phyloP scores from a whole-genome alignment of 495 filamentous ascomycete genomes.

The Neurospora sp. region DNA sequence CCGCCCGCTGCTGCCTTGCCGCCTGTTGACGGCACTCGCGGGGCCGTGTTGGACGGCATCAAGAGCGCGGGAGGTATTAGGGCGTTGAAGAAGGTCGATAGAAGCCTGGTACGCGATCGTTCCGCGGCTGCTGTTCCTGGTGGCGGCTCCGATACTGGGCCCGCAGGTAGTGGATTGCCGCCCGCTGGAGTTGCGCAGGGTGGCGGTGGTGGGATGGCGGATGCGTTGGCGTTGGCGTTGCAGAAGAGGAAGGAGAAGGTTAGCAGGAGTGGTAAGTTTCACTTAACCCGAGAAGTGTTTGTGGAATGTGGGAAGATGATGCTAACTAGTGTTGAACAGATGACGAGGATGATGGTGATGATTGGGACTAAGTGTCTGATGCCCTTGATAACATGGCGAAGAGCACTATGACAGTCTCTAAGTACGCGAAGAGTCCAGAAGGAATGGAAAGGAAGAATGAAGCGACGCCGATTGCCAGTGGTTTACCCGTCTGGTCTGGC shows the following conservation, averaged over 20 bases:
- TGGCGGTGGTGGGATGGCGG: slow-evolving; percentile 57
- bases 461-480: not conserved
- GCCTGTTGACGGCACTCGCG: slow-evolving; percentile 37
- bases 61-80: slow-evolving; percentile 63
- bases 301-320: slow-evolving; percentile 12
- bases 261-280: slow-evolving; percentile 73
- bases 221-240: slow-evolving; percentile 68
- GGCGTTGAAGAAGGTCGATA: slow-evolving; percentile 71
- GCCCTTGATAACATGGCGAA: not conserved
- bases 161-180: slow-evolving; percentile 46
- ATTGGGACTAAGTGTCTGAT: slow-evolving; percentile 37
- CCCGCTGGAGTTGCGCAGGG: slow-evolving; percentile 37
- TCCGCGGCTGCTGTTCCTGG: slow-evolving; percentile 58
- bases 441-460: not conserved
- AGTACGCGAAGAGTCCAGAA: not conserved
- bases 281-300: not conserved
- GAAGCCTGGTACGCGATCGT: slow-evolving; percentile 66
- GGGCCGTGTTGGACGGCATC: slow-evolving; percentile 73
- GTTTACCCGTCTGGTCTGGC: not conserved
- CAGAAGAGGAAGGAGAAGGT: slow-evolving; percentile 81
- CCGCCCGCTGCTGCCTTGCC: slow-evolving; percentile 44
- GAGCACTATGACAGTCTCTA: not conserved
- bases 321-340: slow-evolving; percentile 36
- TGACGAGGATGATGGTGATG: slow-evolving; percentile 72
- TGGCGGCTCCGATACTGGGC: slow-evolving; percentile 37